Percentiles rank a stretch among this genome's conserved stretches.
Conservation (phyloP, 768 basidiomycete species). For the Xerocomellus dryophilus region DNA sequence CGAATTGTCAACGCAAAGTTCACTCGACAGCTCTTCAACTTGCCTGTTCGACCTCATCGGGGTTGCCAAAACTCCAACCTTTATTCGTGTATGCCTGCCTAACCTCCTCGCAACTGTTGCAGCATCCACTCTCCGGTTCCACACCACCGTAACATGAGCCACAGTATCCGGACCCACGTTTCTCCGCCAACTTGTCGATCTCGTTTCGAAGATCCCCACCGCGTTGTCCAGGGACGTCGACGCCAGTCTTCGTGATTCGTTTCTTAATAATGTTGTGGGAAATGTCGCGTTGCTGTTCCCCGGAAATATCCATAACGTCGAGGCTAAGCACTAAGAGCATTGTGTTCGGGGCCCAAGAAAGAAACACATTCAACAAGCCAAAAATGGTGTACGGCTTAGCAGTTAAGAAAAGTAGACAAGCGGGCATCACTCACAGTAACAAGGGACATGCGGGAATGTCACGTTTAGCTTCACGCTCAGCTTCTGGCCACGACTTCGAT, state of each 20-base stretch:
- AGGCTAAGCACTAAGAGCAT: slow-evolving; percentile 75
- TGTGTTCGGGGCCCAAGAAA: not conserved
- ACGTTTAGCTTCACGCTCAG: slow-evolving; percentile 88
- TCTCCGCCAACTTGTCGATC: slow-evolving; percentile 70
- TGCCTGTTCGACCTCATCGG: slow-evolving; percentile 91
- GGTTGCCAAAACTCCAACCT: slow-evolving; percentile 94
- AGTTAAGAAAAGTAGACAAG: not conserved
- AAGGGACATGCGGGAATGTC: slow-evolving; percentile 95
- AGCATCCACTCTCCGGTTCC: slow-evolving; percentile 77
- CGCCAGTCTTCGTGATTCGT: slow-evolving; percentile 62
- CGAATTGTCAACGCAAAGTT: not conserved
- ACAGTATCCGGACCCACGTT: slow-evolving; percentile 67
- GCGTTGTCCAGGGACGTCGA: slow-evolving; percentile 51
- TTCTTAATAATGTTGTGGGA: slow-evolving; percentile 87
- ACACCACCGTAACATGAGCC: slow-evolving; percentile 95
- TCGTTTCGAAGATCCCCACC: slow-evolving; percentile 79
- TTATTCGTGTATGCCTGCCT: slow-evolving; percentile 83
- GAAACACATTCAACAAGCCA: not conserved
- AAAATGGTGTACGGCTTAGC: not conserved
- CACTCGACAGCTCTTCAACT: slow-evolving; percentile 19
- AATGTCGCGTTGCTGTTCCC: slow-evolving; percentile 89
- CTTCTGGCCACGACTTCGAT: slow-evolving; percentile 93
- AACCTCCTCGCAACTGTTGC: slow-evolving; percentile 95
- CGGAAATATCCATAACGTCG: slow-evolving; percentile 98
- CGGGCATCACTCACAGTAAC: slow-evolving; percentile 71